Evolutionary conservation across 2,329 filamentous ascomycete genomes (phyloP).

Genomic region (Aspergillus flavus): DNA sequence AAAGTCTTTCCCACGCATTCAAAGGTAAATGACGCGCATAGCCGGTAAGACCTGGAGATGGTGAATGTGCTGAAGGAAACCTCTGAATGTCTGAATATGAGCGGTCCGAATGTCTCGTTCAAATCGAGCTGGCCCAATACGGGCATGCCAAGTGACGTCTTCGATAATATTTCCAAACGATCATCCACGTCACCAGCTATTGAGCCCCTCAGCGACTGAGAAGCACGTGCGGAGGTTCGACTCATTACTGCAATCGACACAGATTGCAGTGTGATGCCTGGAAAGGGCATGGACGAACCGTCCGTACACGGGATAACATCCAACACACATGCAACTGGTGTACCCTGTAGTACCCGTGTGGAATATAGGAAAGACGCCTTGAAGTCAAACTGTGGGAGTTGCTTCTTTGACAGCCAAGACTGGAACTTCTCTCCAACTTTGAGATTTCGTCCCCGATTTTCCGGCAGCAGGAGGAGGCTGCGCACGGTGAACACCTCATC

Average conservation of each 20-base stretch:
- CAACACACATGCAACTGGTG: slow-evolving; percentile 11
- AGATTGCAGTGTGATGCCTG: slow-evolving; percentile 9
- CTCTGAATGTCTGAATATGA: slow-evolving; percentile 11
- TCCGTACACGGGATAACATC: slow-evolving; percentile 11
- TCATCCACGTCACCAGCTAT: slow-evolving; percentile 16
- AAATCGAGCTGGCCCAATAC: slow-evolving; percentile 10
- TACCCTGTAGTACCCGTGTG: slow-evolving; percentile 6
- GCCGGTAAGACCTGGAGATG: slow-evolving; percentile 9
- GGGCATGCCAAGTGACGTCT: slow-evolving; percentile 8
- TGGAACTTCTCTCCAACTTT: slow-evolving; percentile 14
- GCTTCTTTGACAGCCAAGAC: slow-evolving; percentile 16
- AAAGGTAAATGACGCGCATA: slow-evolving; percentile 10
- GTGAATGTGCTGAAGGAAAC: slow-evolving; percentile 19
- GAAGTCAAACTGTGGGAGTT: slow-evolving; percentile 20
- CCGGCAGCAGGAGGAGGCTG: slow-evolving; percentile 14
- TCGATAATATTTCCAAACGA: slow-evolving; percentile 10
- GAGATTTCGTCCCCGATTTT: slow-evolving; percentile 15
- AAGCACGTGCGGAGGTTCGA: slow-evolving; percentile 15
- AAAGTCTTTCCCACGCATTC: slow-evolving; percentile 13
- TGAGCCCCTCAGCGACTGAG: slow-evolving; percentile 15
- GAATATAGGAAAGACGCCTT: slow-evolving; percentile 14
- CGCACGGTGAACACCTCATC: slow-evolving; percentile 13
- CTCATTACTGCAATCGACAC: slow-evolving; percentile 9
- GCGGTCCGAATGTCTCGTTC: slow-evolving; percentile 9
- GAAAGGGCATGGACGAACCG: slow-evolving; percentile 1